Evolutionary conservation across 1,139 yeast species (phyloP), one percentile per base, ranked within the genome.

Genomic region (Candida labiduridarum): DNA sequence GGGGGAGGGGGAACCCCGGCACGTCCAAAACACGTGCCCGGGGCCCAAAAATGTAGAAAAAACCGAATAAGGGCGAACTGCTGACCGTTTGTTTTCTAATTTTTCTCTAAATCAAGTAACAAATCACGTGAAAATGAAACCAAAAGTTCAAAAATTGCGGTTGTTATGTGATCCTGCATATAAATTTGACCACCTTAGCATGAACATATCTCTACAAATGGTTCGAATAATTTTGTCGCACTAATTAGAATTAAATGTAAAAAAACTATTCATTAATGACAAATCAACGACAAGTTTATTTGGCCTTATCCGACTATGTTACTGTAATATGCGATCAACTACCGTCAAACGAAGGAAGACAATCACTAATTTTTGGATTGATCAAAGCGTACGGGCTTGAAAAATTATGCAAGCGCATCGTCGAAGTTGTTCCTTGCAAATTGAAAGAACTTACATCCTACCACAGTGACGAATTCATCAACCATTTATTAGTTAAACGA

Each of bases 281-380:
- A n/a, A 36, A 19, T 18, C 35, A 39, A 4, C 51, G 67, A 49
- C 53, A 55, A 7, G 66, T 68, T 25, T 66, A 61, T 56, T 52
- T 68, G 12, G 59, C 66, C 3, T 59, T 57, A 3, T 60, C 65
- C 16, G 58, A 52, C 10, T 46, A 48, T 10, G 56, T 59, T 10
- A 58, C 75, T 0, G 49, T 57, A 6, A 54, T 76, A 5, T 59
- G 69, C 18, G 85, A 83, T 52, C 56, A 66, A 30, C 65, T 83
- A 2, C 87, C 87, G 0, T 71, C 86, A 0, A 83, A 83, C 56
- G 60, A 61, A 11, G 81, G 78, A 1, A 65, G 89, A 10, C 80
- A 82, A 10, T 67, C 79, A 2, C 62, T 82, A 19, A 78, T 81
- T 0, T 63, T 68, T 35, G 64, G 73, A 0, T 63, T 83, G 48